phyloP scores from a whole-genome alignment of 1,284 basidiomycete genomes.

The Ustanciosporium gigantosporum region DNA sequence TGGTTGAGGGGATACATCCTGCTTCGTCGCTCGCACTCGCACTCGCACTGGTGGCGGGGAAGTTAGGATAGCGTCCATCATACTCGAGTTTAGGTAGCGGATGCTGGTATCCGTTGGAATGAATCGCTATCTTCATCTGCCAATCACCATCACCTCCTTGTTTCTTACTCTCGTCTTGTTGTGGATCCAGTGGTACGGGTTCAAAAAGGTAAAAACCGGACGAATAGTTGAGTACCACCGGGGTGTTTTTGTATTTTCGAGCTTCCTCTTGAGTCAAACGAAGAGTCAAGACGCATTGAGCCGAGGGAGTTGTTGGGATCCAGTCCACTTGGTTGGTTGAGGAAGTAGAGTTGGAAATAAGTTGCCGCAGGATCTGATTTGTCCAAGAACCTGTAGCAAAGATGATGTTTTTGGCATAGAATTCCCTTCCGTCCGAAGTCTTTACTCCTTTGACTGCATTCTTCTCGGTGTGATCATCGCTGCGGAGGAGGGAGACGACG shows the following conservation, averaged over 20 bases:
- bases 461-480: slow-evolving; percentile 20
- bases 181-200: slow-evolving; percentile 66
- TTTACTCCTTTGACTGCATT: slow-evolving; percentile 69
- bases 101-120: slow-evolving; percentile 70
- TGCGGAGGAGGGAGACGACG: slow-evolving; percentile 56
- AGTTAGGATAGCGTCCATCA: slow-evolving; percentile 8
- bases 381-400: slow-evolving; percentile 82
- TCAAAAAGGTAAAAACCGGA: slow-evolving; percentile 64
- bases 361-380: slow-evolving; percentile 68
- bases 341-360: slow-evolving; percentile 10
- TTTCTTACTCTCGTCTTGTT: too few species aligned
- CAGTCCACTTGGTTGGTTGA: slow-evolving; percentile 7
- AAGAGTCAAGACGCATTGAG: slow-evolving; percentile 75
- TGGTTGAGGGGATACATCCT: slow-evolving; percentile 67
- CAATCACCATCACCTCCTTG: neutral
- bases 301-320: slow-evolving; percentile 34
- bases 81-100: slow-evolving; percentile 50
- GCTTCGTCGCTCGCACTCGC: slow-evolving; percentile 6
- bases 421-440: slow-evolving; percentile 69
- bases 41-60: neutral
- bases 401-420: slow-evolving; percentile 68
- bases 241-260: slow-evolving; percentile 68
- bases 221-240: slow-evolving; percentile 73
- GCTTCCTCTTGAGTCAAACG: slow-evolving; percentile 75
- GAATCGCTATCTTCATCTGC: slow-evolving; percentile 72